Percentiles rank a stretch among this genome's conserved stretches.
Conservation (phyloP, 345 rosid species). For the Arabis hirsuta region DNA sequence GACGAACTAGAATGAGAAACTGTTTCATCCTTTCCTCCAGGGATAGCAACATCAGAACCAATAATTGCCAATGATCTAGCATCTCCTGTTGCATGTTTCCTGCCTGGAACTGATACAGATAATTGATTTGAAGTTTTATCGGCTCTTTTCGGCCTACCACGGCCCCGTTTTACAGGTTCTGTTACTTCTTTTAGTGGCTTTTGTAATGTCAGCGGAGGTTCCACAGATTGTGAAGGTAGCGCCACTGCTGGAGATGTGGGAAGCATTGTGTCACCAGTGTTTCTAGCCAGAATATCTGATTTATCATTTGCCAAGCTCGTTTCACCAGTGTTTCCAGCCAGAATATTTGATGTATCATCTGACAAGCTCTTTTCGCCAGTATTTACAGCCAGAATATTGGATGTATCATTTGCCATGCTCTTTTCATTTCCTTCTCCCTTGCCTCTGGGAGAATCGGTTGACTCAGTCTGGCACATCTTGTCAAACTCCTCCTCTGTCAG, state of each 20-base stretch:
- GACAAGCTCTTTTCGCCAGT: conserved; percentile 24
- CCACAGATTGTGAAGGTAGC: conserved; percentile 31
- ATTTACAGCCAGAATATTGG: conserved; percentile 28
- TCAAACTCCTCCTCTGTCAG: conserved; percentile 97
- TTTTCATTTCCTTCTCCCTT: conserved; percentile 57
- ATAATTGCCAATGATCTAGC: conserved; percentile 43
- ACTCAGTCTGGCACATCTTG: conserved; percentile 79
- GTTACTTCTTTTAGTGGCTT: conserved; percentile 58
- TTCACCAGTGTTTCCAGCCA: conserved; percentile 32
- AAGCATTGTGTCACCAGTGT: conserved; percentile 12
- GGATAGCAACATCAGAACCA: conserved; percentile 40
- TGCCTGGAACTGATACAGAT: conserved; percentile 40
- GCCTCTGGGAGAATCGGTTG: conserved; percentile 65
- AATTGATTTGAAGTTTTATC: conserved; percentile 53
- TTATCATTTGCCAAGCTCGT: conserved; percentile 53
- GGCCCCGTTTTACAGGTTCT: conserved; percentile 88
- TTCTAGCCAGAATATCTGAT: conserved; percentile 25
- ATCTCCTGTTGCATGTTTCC: conserved; percentile 47
- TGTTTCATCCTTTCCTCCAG: conserved; percentile 35
- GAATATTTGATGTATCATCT: conserved; percentile 23
- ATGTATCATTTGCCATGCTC: conserved; percentile 50
- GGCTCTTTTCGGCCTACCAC: conserved; percentile 90
- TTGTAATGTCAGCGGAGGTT: conserved; percentile 32
- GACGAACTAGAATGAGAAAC: conserved; percentile 37
- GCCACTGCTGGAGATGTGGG: conserved; percentile 37